A percentile compares a stretch with the other conserved stretches of the same genome.
These are phyloP conservation scores for Dactylonectria estremocensis DNA, from an alignment of 2,329 filamentous ascomycete genomes.

Conservation along the genomic window DNA sequence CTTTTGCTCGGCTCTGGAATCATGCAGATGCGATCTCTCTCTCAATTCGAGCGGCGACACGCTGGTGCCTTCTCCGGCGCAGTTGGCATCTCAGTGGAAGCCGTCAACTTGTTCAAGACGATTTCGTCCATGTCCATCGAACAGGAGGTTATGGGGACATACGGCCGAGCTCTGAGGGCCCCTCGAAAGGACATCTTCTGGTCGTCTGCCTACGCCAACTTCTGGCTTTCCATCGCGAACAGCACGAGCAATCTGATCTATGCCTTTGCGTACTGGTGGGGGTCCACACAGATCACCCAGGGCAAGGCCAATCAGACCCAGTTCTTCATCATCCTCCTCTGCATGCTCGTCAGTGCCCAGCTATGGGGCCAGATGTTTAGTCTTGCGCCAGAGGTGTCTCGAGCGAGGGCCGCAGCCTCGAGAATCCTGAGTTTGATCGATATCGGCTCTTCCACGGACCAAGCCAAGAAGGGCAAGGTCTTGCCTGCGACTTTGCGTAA, in stretches of 20 bases:
- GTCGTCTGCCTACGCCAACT: slow-evolving; percentile 67
- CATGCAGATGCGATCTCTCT: slow-evolving; percentile 76
- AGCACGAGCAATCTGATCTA: slow-evolving; percentile 78
- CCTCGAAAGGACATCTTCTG: slow-evolving; percentile 69
- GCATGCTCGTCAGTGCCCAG: slow-evolving; percentile 81
- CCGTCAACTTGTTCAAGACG: slow-evolving; percentile 76
- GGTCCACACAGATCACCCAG: slow-evolving; percentile 77
- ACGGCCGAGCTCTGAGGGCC: slow-evolving; percentile 64
- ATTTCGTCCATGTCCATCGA: slow-evolving; percentile 70
- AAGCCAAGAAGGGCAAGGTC: slow-evolving; percentile 35
- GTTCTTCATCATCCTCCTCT: slow-evolving; percentile 83
- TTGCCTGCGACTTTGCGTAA: slow-evolving; percentile 22
- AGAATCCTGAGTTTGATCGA: slow-evolving; percentile 69
- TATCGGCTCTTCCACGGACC: slow-evolving; percentile 54
- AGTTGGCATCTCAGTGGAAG: slow-evolving; percentile 76
- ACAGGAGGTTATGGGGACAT: slow-evolving; percentile 66
- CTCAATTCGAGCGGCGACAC: slow-evolving; percentile 74
- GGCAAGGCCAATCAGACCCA: slow-evolving; percentile 75
- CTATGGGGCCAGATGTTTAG: slow-evolving; percentile 83
- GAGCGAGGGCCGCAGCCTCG: slow-evolving; percentile 73
- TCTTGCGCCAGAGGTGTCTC: slow-evolving; percentile 81
- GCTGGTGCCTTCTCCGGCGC: slow-evolving; percentile 76
- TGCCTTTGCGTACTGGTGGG: slow-evolving; percentile 86
- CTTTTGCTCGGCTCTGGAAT: slow-evolving; percentile 78
- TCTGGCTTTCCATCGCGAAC: slow-evolving; percentile 74